Percentiles rank a stretch among this genome's conserved stretches.
phyloP scores from a whole-genome alignment of 2,329 filamentous ascomycete genomes.

The Bisporella sp. region DNA sequence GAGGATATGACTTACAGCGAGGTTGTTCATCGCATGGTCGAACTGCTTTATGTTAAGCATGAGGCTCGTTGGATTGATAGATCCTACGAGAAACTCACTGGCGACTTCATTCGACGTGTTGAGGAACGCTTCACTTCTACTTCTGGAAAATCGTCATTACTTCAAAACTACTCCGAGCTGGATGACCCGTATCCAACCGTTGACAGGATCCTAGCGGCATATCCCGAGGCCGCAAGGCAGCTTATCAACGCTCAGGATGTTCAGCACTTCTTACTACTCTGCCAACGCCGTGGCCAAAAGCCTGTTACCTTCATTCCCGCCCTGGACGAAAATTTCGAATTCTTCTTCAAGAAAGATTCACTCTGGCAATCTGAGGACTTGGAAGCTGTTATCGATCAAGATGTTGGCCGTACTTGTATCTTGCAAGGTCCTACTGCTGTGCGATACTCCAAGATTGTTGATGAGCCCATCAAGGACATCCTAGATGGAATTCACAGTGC shows the following conservation, averaged over 20 bases:
- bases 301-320: slow-evolving; percentile 92
- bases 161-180: slow-evolving; percentile 88
- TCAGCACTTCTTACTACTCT: slow-evolving; percentile 91
- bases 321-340: slow-evolving; percentile 96
- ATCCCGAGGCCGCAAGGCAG: slow-evolving; percentile 81
- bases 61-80: slow-evolving; percentile 87
- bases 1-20: slow-evolving; percentile 96
- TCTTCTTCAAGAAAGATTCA: slow-evolving; percentile 99
- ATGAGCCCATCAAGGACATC: slow-evolving; percentile 94
- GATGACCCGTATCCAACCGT: slow-evolving; percentile 73
- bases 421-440: slow-evolving; percentile 90
- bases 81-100: slow-evolving; percentile 75
- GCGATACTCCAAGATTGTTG: slow-evolving; percentile 80
- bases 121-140: slow-evolving; percentile 89
- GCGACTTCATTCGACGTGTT: slow-evolving; percentile 92
- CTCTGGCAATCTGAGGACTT: slow-evolving; percentile 98
- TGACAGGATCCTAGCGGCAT: slow-evolving; percentile 71
- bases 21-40: slow-evolving; percentile 78
- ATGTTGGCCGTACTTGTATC: slow-evolving; percentile 93
- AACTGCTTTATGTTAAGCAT: slow-evolving; percentile 87
- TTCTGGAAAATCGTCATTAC: slow-evolving; percentile 65
- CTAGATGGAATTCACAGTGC: slow-evolving; percentile 82
- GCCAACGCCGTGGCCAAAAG: slow-evolving; percentile 88
- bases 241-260: slow-evolving; percentile 98
- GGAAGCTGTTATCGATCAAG: slow-evolving; percentile 90